phyloP scores from a whole-genome alignment of 768 basidiomycete genomes.

The Tricholoma sp. region DNA sequence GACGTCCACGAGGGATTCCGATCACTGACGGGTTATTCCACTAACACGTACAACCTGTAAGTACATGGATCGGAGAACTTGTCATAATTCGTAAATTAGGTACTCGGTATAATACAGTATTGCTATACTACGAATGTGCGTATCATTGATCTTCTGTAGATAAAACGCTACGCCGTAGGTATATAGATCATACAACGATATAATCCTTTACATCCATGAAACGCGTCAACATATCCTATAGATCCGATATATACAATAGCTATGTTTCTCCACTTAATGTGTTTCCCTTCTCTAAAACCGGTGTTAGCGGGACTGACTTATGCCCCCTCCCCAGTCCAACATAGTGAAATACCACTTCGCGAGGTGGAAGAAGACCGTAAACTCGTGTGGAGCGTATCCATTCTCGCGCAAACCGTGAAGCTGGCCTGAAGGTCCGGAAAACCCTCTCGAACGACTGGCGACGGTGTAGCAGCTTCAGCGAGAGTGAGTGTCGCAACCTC shows the following conservation, averaged over 20 bases:
- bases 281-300: not conserved
- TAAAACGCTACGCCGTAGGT: not conserved
- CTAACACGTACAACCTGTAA: too few relatives aligned
- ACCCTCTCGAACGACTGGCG: conserved; percentile 6
- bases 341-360: conserved; percentile 14
- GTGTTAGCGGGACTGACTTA: not conserved
- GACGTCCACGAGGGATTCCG: too few relatives aligned
- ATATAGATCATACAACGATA: not conserved
- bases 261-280: not conserved
- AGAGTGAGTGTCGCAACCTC: not conserved
- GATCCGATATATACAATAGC: not conserved
- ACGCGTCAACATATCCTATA: too few relatives aligned
- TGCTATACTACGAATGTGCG: too few relatives aligned
- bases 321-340: conserved; percentile 13
- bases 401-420: conserved; percentile 2
- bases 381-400: not conserved
- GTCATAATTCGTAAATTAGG: not conserved
- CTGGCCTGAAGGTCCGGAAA: conserved; percentile 7
- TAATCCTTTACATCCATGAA: not conserved
- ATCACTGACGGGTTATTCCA: too few relatives aligned
- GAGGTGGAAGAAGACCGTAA: conserved; percentile 6
- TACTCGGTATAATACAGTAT: too few relatives aligned
- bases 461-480: conserved; percentile 1
- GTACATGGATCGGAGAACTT: not conserved
- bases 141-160: too few relatives aligned